Conservation (phyloP, 371 early-diverging fungal species). For the Coemansia sp. region DNA sequence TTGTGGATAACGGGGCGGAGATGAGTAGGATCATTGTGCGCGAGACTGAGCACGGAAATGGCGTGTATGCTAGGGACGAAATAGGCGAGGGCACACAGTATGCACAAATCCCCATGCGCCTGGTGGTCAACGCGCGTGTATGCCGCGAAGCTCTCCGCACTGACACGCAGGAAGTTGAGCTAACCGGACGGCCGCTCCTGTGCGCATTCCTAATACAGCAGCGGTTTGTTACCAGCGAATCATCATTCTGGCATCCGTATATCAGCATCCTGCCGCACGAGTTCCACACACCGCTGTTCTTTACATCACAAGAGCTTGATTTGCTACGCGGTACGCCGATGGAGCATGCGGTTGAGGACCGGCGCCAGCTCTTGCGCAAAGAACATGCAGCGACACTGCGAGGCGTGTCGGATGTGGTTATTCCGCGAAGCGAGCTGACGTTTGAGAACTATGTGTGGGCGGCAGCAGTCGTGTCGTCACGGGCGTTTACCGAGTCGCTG, state of each 20-base stretch:
- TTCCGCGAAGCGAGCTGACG: conserved; percentile 17
- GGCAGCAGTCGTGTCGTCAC: conserved; percentile 57
- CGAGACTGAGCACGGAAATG: conserved; percentile 48
- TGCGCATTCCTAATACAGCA: conserved; percentile 54
- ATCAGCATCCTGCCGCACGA: conserved; percentile 52
- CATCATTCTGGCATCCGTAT: conserved; percentile 54
- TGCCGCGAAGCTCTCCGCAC: conserved; percentile 3
- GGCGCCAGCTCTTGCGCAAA: conserved; percentile 33
- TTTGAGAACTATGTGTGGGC: conserved; percentile 61
- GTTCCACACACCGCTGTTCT: conserved; percentile 41
- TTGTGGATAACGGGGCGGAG: conserved; percentile 34
- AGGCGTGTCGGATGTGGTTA: conserved; percentile 25
- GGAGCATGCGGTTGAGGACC: conserved; percentile 52
- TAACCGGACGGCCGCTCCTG: conserved; percentile 37
- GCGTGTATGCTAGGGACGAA: conserved; percentile 35
- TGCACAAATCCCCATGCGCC: conserved; percentile 49
- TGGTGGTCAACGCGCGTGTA: conserved; percentile 43
- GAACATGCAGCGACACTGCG: conserved; percentile 50
- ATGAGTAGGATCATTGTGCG: conserved; percentile 36
- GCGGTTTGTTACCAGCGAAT: conserved; percentile 28
- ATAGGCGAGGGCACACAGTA: conserved; percentile 13
- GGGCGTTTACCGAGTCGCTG: conserved; percentile 61
- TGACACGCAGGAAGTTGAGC: neutral
- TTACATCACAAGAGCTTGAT: conserved; percentile 52
- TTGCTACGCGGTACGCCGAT: conserved; percentile 58